Base-by-base conservation (phyloP, 805 yeast species). In the Candida ascalaphidarum region DNA sequence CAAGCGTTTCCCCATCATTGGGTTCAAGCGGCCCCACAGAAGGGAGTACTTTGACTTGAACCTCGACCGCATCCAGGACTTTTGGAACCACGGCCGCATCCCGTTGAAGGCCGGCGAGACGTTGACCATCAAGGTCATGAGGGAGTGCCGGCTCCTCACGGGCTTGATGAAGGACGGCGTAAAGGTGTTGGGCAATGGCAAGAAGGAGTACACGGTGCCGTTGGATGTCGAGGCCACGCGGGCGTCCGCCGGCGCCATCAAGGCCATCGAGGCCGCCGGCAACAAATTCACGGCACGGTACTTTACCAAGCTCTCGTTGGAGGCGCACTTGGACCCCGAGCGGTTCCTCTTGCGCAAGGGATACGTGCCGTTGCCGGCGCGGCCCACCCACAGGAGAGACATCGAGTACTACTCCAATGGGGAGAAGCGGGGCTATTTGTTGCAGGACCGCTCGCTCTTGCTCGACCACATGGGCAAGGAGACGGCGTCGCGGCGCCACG, bases 1-100 rank as follows among this genome's bases (percentile, higher is more conserved):
- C 55, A 72, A 81, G 55, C 61, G 81, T 41, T 77, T 84, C 57
- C 95, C 96, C 41, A 89, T 89, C 51, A 65, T 79, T 35, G 97
- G 97, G 7, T 86, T 86, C 62, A 75, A 71, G 44, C 74, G 84
- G 51, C 72, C 69, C 15, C 74, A 71, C 43, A 69, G 69, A 27
- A 57, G 57, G 34, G 68, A 67, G 10, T 58, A 73, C 41, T 58
- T 63, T 27, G 75, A 72, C 42, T 46, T 92, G 37, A 81, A 82
- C 46, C 63, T 89, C 46, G 71, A 64, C 19, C 68, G 75, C 40
- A 74, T 92, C 31, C 82, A 79, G 46, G 67, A 71, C 38, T 84
- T 83, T 49, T 72, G 82, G 58, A 65, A 77, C 34, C 52, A 61
- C 33, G 84, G 85, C 7, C 72, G 85, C 46, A 57, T 89, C 12